Base-by-base conservation (phyloP, 2,329 filamentous ascomycete genomes). In the Colletotrichum limetticola region DNA sequence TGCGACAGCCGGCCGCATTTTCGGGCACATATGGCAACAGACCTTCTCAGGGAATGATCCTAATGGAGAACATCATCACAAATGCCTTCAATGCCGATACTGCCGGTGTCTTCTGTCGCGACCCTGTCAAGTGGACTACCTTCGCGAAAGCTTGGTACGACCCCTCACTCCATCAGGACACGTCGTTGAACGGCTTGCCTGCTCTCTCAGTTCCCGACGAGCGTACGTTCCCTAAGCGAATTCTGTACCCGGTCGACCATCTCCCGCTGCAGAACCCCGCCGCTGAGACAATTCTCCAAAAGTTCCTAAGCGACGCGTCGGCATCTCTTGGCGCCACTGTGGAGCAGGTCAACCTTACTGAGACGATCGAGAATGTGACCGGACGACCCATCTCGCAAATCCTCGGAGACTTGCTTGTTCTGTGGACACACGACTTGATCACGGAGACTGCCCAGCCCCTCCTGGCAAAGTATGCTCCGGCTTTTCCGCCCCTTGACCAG, bases 161-260 rank as follows among this genome's bases (percentile, higher is more conserved):
- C 7, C 78, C 82, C 1, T 73, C 75, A 22, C 75, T 84, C 28
- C 76, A 79, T 63, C 81, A 84, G 76, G 74, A 79, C 37, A 26
- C 77, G 2, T 80, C 79, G 1, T 78, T 82, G 63, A 85, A 82
- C 1, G 82, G 83, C 1, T 79, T 85, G 14, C 78, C 79, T 6
- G 76, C 80, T 1, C 78, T 85, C 8, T 72, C 75, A 5, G 79
- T 82, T 1, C 80, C 82, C 7, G 80, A 82, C 67, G 80, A 77
- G 12, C 72, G 77, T 6, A 76, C 70, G 0, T 84, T 82, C 61
- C 83, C 83, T 6, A 83, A 83, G 71, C 79, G 80, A 1, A 79
- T 85, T 28, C 71, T 84, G 1, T 85, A 85, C 68, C 82, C 82
- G 2, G 78, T 77, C 3, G 84, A 85, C 59, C 84, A 84, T 65